Evolutionary conservation across 164 flowering plant species (phyloP).

Genomic region (Tetrastigma voinierianum): DNA sequence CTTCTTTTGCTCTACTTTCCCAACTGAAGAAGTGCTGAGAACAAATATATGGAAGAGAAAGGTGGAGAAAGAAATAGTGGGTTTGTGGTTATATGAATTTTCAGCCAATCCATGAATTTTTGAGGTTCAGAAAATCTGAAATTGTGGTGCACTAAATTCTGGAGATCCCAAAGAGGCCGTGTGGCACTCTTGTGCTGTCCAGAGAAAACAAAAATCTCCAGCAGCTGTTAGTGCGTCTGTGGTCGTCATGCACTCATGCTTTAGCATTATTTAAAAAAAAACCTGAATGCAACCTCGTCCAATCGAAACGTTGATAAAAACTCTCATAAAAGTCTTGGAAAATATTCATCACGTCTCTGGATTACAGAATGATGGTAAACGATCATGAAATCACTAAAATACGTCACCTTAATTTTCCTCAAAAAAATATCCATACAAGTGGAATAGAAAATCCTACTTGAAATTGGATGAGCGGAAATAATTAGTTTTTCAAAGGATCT

Average conservation of each 20-base stretch:
- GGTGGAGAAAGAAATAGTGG: slow-evolving; percentile 1
- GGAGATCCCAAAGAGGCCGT: slow-evolving; percentile 15
- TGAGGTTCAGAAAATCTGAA: background rate
- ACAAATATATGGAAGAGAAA: background rate
- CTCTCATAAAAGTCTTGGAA: no score
- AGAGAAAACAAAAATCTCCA: slow-evolving; percentile 6
- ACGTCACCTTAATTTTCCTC: no score
- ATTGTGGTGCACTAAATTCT: slow-evolving; percentile 10
- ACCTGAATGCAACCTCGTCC: background rate
- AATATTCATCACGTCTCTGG: no score
- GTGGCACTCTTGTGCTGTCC: slow-evolving; percentile 13
- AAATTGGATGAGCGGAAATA: no score
- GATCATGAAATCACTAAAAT: no score
- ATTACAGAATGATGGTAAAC: no score
- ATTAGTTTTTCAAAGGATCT: no score
- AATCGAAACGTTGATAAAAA: no score
- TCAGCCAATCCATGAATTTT: slow-evolving; percentile 24
- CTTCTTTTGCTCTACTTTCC: background rate
- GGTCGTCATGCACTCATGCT: no score
- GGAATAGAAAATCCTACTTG: no score
- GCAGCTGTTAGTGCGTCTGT: background rate
- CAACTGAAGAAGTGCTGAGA: background rate
- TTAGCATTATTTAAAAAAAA: no score
- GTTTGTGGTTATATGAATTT: slow-evolving; percentile 6
- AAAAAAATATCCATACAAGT: no score